A percentile compares a stretch with the other conserved stretches of the same genome.
phyloP scores from a whole-genome alignment of 805 yeast species.

The Debaryomyces castellii region DNA sequence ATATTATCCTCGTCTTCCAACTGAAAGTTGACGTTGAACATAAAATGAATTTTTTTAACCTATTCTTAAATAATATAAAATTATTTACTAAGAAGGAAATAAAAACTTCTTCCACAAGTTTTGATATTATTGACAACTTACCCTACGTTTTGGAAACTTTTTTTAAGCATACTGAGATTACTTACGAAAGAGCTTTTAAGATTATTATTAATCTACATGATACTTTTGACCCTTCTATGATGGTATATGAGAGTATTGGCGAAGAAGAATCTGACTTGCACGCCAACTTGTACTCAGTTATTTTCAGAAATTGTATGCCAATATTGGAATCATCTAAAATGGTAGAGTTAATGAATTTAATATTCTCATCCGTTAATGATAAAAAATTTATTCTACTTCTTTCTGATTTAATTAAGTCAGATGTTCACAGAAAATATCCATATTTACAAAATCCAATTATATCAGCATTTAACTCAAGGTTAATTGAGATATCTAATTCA shows the following conservation, averaged over 20 bases:
- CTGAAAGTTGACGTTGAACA: constrained; percentile 23
- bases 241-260: constrained; percentile 4
- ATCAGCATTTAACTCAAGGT: constrained; percentile 17
- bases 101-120: constrained; percentile 26
- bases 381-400: constrained; percentile 17
- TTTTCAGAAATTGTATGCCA: constrained; percentile 8
- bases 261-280: constrained; percentile 1
- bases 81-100: constrained; percentile 29
- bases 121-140: constrained; percentile 31
- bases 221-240: constrained; percentile 28
- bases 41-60: constrained; percentile 21
- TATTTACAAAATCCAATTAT: constrained; percentile 15
- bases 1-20: constrained; percentile 20
- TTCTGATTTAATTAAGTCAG: constrained; percentile 13
- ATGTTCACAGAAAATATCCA: constrained; percentile 6
- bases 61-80: constrained; percentile 26
- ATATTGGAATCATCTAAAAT: constrained; percentile 9
- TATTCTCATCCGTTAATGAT: constrained; percentile 16
- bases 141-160: constrained; percentile 24
- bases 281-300: constrained; percentile 11
- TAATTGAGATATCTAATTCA: constrained; percentile 12
- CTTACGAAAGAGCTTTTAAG: constrained; percentile 19
- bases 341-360: constrained; percentile 12
- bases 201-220: constrained; percentile 29
- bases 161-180: constrained; percentile 13